Conservation (phyloP, 345 rosid genomes). For the Eucalyptus victrix region DNA sequence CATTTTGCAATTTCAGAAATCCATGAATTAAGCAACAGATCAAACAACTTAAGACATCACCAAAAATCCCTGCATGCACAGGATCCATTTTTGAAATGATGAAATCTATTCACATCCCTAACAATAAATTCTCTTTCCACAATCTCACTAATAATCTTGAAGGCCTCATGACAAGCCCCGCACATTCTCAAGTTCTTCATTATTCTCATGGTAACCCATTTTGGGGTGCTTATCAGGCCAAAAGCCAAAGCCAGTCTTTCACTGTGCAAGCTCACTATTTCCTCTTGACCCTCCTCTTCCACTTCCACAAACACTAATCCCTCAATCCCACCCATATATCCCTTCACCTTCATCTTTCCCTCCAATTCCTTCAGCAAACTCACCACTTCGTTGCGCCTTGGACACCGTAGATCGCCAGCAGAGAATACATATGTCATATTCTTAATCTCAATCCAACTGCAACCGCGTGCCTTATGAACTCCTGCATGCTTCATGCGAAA, state of each 20-base stretch:
- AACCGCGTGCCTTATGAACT: conserved; percentile 56
- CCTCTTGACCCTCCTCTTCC: conserved; percentile 54
- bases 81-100: conserved; percentile 42
- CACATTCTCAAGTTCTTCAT: conserved; percentile 80
- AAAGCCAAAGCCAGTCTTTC: conserved; percentile 63
- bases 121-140: conserved; percentile 49
- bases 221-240: conserved; percentile 34
- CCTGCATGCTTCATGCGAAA: conserved; percentile 50
- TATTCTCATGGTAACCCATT: conserved; percentile 30
- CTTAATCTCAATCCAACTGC: conserved; percentile 71
- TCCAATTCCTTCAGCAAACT: conserved; percentile 38
- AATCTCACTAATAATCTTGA: conserved; percentile 54
- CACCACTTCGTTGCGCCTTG: conserved; percentile 23
- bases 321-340: conserved; percentile 21
- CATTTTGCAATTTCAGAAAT: neutral
- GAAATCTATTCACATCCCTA: conserved; percentile 72
- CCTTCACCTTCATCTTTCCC: conserved; percentile 46
- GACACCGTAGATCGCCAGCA: conserved; percentile 39
- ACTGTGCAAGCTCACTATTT: conserved; percentile 50
- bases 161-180: conserved; percentile 57
- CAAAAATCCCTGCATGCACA: conserved; percentile 62
- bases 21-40: neutral
- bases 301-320: conserved; percentile 46
- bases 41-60: conserved; percentile 7
- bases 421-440: conserved; percentile 32